These are phyloP conservation scores for Trametes polyzona DNA, from an alignment of 1,284 basidiomycete genomes.

Conservation along the genomic window DNA sequence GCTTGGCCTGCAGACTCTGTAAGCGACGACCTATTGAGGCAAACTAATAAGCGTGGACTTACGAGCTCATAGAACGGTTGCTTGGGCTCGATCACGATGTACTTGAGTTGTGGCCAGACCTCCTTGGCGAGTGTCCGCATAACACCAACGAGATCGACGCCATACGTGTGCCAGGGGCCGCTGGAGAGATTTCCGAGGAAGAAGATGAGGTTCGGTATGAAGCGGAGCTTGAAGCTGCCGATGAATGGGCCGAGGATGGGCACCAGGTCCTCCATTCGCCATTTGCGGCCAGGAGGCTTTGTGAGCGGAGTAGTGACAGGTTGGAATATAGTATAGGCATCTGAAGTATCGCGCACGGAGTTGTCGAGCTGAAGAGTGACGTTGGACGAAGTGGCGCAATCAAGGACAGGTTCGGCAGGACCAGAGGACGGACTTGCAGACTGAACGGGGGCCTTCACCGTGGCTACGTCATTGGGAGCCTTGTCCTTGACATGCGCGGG, in stretches of 20 bases:
- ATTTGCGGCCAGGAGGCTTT: no score
- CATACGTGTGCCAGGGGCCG: slow-evolving; percentile 1
- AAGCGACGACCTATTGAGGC: neutral
- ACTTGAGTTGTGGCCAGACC: neutral
- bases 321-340: no score
- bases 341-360: no score
- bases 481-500: no score
- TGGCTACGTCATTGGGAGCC: no score
- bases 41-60: neutral
- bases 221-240: neutral
- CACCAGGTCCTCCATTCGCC: neutral
- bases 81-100: neutral
- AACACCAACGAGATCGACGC: neutral
- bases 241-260: neutral
- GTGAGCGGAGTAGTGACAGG: no score
- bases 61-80: slow-evolving; percentile 1
- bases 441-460: no score
- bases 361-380: no score
- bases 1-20: slow-evolving; percentile 8
- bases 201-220: slow-evolving; percentile 3
- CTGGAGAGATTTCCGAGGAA: neutral
- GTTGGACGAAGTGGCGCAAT: no score
- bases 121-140: neutral
- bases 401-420: no score
- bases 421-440: no score